Evolutionary conservation across 257 asterid species (phyloP).

Genomic region (Craterostigma plantagineum): DNA sequence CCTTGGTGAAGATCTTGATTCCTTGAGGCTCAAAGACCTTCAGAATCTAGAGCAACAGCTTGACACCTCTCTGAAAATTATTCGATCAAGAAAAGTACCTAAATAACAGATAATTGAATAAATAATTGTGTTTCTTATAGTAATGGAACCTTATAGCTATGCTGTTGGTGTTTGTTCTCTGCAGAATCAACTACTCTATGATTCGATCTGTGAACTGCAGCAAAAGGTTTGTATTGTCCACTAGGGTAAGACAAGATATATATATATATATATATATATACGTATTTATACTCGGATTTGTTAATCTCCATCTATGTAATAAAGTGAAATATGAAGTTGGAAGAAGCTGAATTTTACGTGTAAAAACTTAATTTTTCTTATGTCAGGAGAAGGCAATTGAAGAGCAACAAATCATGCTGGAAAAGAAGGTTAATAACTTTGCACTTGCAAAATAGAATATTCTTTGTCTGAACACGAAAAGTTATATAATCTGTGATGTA

Average conservation of each 20-base stretch:
- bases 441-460: not conserved
- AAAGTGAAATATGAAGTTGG: no score
- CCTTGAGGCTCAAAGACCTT: constrained; percentile 35
- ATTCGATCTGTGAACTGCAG: constrained; percentile 63
- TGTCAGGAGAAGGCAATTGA: constrained; percentile 53
- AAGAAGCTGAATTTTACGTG: no score
- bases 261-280: no score
- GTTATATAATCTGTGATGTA: constrained; percentile 6
- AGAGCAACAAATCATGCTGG: constrained; percentile 62
- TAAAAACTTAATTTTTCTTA: not conserved
- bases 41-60: constrained; percentile 55
- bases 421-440: constrained; percentile 35
- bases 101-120: not conserved
- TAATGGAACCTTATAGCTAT: no score
- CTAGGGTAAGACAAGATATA: not conserved
- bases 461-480: not conserved
- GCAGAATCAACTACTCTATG: constrained; percentile 71
- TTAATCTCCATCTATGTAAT: no score
- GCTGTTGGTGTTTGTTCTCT: not conserved
- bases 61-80: constrained; percentile 30
- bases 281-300: no score
- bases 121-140: no score
- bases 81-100: constrained; percentile 38
- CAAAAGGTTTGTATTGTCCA: constrained; percentile 31
- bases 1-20: constrained; percentile 44